Base-by-base conservation (phyloP, 2,329 filamentous ascomycete genomes). In the Trichoderma guizhouense region DNA sequence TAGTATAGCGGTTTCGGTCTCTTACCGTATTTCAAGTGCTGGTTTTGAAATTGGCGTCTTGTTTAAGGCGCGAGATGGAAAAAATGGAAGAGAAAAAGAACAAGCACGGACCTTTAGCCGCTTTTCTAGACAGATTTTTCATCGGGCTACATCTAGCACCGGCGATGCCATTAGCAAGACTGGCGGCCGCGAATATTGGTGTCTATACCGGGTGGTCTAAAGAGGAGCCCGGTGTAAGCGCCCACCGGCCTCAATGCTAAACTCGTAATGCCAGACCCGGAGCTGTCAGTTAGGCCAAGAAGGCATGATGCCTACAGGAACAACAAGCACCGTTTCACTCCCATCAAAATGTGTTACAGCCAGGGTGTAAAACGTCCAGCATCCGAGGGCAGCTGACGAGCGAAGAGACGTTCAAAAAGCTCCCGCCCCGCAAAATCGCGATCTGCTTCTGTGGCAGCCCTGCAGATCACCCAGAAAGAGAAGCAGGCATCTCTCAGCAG, bases 401-500 rank as follows among this genome's bases (percentile, higher is more conserved):
- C 68, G 30, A 43, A 53, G 24, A 69, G 26, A 69, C 26, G 26
- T 61, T 12, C 26, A 36, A 51, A 64, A 53, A 18, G 28, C 28
- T 39, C 21, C 32, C 57, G 66, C 64, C 70, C 70, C 70, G 64
- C 64, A 68, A 43, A 66, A 71, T 72, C 64, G 63, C 70, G 70
- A 72, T 72, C 70, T 72, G 65, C 43, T 61, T 71, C 55, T 71
- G 53, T 68, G 34, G 36, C 64, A 72, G 55, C 70, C 70, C 64
- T 72, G 70, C 24, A 68, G 70, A 72, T 72, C 70, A 51, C 30
- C 57, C 55, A 61, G 66, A 69, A 51, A n/a, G 43, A 69, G 57
- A 61, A 30, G 66, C 66, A 69, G 30, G 66, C 66, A 51, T 69
- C 26, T 36, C 55, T 51, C 36, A 60, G 21, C 61, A 57, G 36